phyloP scores from a whole-genome alignment of 345 rosid genomes.

The Barbarea vulgaris region DNA sequence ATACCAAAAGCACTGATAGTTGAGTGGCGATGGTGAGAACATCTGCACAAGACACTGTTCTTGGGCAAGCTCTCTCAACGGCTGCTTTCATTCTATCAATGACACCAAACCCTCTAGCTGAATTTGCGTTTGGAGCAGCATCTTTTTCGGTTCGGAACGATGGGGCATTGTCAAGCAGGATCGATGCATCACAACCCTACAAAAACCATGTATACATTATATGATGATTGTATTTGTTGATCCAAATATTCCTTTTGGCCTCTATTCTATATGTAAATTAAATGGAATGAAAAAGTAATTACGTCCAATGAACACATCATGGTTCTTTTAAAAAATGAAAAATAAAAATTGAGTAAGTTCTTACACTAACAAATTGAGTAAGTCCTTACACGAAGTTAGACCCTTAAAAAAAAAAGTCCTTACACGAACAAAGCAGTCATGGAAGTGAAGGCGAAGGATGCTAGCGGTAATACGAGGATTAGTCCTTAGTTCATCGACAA shows the following conservation, averaged over 20 bases:
- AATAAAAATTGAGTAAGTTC: no score
- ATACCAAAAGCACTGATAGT: conserved; percentile 47
- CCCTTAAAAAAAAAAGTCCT: no score
- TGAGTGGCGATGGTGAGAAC: conserved; percentile 48
- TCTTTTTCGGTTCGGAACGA: conserved; percentile 54
- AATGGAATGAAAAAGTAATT: not conserved
- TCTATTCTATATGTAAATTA: not conserved
- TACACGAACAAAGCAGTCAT: conserved; percentile 41
- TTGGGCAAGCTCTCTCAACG: conserved; percentile 52
- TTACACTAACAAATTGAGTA: no score
- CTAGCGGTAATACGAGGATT: conserved; percentile 44
- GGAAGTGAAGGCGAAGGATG: conserved; percentile 40
- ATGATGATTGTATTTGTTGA: not conserved
- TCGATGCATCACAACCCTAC: conserved; percentile 68
- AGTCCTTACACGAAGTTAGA: conserved; percentile 30
- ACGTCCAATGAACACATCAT: not conserved
- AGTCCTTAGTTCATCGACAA: conserved; percentile 9
- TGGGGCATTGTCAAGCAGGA: conserved; percentile 49
- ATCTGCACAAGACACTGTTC: conserved; percentile 61
- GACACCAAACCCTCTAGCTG: conserved; percentile 55
- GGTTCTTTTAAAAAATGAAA: no score
- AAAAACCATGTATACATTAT: not conserved
- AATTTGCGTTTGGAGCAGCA: conserved; percentile 54
- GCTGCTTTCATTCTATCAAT: conserved; percentile 56
- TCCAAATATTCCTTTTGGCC: not conserved